Conservation (phyloP, 139 green algal genomes). For the Chlamydomonas incerta region DNA sequence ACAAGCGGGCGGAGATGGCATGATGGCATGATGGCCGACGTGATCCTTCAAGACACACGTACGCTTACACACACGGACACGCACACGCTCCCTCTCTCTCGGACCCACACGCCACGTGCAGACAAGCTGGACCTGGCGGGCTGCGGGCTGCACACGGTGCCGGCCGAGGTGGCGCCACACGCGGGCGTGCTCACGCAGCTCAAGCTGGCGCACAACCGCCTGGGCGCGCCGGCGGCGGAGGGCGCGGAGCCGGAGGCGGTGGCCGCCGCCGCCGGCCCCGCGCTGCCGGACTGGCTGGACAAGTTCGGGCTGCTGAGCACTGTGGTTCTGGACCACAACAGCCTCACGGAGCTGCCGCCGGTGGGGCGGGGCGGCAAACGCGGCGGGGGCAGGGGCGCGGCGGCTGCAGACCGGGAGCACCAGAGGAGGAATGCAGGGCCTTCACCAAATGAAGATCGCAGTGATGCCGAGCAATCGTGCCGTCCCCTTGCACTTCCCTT, state of each 20-base stretch:
- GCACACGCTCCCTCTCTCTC: not conserved
- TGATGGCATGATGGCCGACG: too few relatives aligned
- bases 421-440: too few relatives aligned
- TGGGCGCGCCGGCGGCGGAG: not conserved
- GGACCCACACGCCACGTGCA: not conserved
- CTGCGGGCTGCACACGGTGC: slow-evolving; percentile 52
- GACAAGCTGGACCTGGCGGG: slow-evolving; percentile 53
- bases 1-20: too few relatives aligned
- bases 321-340: slow-evolving; percentile 67
- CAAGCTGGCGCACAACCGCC: slow-evolving; percentile 59
- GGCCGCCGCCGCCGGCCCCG: too few relatives aligned
- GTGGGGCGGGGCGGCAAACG: not conserved
- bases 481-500: too few relatives aligned
- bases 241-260: too few relatives aligned
- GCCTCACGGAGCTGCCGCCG: slow-evolving; percentile 36
- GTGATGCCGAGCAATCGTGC: too few relatives aligned
- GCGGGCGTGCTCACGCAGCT: slow-evolving; percentile 47
- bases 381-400: too few relatives aligned
- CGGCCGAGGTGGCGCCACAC: slow-evolving; percentile 52
- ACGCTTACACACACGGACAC: not conserved
- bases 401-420: too few relatives aligned
- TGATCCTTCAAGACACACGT: not conserved
- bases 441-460: too few relatives aligned
- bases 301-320: slow-evolving; percentile 39
- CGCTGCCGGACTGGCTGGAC: slow-evolving; percentile 49